Evolutionary conservation across 2,329 filamentous ascomycete genomes (phyloP).

Genomic region (Sclerotinia nivalis): DNA sequence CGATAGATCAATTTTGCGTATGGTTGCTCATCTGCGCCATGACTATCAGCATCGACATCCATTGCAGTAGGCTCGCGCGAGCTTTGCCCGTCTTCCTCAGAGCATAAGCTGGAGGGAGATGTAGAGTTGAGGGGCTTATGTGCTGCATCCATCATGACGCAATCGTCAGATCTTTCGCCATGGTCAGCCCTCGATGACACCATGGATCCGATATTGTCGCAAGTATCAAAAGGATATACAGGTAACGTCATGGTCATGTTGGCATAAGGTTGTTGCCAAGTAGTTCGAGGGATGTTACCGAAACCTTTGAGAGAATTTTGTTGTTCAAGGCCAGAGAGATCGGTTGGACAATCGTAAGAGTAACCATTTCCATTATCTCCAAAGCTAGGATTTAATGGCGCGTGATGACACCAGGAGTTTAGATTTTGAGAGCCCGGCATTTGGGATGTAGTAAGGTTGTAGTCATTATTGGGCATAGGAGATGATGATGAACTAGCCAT

Average conservation of each 20-base stretch:
- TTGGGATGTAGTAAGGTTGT: conserved; percentile 24
- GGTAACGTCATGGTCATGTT: conserved; percentile 27
- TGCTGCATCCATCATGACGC: conserved; percentile 12
- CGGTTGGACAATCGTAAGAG: conserved; percentile 33
- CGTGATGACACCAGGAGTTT: conserved; percentile 30
- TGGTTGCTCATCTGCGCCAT: conserved; percentile 53
- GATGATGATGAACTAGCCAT: conserved; percentile 29
- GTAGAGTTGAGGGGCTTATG: conserved; percentile 25
- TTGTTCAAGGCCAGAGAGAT: conserved; percentile 27
- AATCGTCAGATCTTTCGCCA: conserved; percentile 13
- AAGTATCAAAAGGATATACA: conserved; percentile 29
- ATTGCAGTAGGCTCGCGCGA: conserved; percentile 36
- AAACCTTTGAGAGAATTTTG: conserved; percentile 25
- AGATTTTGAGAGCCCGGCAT: conserved; percentile 26
- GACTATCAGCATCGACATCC: conserved; percentile 37
- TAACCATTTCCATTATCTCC: conserved; percentile 28
- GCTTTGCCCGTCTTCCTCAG: conserved; percentile 37
- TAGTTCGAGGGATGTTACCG: conserved; percentile 30
- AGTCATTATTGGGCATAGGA: conserved; percentile 28
- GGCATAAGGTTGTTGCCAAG: conserved; percentile 28
- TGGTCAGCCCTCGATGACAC: conserved; percentile 8
- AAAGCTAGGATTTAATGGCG: conserved; percentile 23
- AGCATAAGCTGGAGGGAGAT: conserved; percentile 31
- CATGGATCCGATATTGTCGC: conserved; percentile 19
- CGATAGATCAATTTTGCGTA: conserved; percentile 82